Evolutionary conservation across 164 flowering plant genomes (phyloP), one percentile per base, ranked within the genome.

Genomic region (Berberis thunbergii): DNA sequence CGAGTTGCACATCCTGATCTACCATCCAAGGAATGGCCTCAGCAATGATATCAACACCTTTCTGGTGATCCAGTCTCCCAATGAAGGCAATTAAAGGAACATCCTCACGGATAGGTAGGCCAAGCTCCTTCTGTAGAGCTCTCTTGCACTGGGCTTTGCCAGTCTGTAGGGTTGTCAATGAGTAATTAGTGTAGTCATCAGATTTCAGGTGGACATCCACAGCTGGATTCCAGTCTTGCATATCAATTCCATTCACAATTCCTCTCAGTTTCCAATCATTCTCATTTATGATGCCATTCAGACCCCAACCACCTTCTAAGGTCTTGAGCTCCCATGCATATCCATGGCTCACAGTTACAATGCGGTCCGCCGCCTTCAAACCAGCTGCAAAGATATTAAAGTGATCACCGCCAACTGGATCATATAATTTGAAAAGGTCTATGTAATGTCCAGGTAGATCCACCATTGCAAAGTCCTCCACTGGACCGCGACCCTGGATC

Each of bases 311-410:
- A 53, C 99, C 99, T 76, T 91, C 91, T 26, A 69, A 64, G 55
- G 99, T 94, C 76, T 85, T 91, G 50, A 94, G 69, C 79, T 94
- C 99, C 99, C 99, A 83, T 2, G 96, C 73, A 74, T 94, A 94
- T 56, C 96, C 96, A 70, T 85, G 96, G 66, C 99, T 94, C 5
- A 94, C 99, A 45, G 97, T 89, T 26, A 94, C 86, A 13, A 89
- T 69, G 53, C 93, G 96, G 59, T 94, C 99, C n/a, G 99, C 93
- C 55, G 91, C 55, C 74, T 94, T 94, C 12, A 94, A 74, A 55
- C 96, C 99, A 38, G 95, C 97, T 4, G 96, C 96, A 74, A 94
- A 91, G 70, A 94, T 89, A 70, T 94, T 94, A 74, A 85, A 83
- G 78, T 94, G 99, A 45, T 89, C 91, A 26, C 99, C 99, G 41